Conservation (phyloP, 148 eudicot genomes). For the Amaranthus palmeri region DNA sequence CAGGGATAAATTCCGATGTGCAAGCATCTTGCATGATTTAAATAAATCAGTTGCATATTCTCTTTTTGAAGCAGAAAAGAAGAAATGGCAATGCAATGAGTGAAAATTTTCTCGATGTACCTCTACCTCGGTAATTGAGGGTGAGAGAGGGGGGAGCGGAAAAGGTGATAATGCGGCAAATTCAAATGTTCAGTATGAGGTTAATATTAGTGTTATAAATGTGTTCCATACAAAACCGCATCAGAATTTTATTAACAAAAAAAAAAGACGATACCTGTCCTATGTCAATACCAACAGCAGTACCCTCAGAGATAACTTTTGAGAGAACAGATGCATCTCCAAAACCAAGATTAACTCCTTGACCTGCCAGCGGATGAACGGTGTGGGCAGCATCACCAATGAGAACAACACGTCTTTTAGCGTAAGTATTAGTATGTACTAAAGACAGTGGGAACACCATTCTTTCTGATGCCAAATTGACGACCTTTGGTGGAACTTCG, state of each 20-base stretch:
- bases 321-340: slow-evolving; percentile 84
- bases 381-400: slow-evolving; percentile 99
- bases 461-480: slow-evolving; percentile 64
- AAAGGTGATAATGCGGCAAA: too few species aligned
- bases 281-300: slow-evolving; percentile 82
- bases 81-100: too few species aligned
- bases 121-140: too few species aligned
- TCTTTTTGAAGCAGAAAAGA: too few species aligned
- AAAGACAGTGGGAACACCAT: slow-evolving; percentile 91
- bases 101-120: too few species aligned
- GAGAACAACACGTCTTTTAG: slow-evolving; percentile 63
- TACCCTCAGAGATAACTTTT: slow-evolving; percentile 70
- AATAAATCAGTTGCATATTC: too few species aligned
- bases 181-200: too few species aligned
- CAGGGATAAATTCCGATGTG: too few species aligned
- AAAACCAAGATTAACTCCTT: slow-evolving; percentile 96
- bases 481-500: slow-evolving; percentile 86
- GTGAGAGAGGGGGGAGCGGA: too few species aligned
- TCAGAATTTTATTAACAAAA: background rate
- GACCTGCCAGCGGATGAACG: slow-evolving; percentile 98
- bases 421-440: slow-evolving; percentile 65
- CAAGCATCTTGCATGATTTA: too few species aligned
- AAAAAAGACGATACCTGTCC: slow-evolving; percentile 68
- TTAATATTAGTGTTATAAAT: background rate
- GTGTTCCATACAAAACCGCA: background rate